Evolutionary conservation across 139 green algal species (phyloP), one percentile per base, ranked within the genome.

Genomic region (Chlamydomonas sp.): DNA sequence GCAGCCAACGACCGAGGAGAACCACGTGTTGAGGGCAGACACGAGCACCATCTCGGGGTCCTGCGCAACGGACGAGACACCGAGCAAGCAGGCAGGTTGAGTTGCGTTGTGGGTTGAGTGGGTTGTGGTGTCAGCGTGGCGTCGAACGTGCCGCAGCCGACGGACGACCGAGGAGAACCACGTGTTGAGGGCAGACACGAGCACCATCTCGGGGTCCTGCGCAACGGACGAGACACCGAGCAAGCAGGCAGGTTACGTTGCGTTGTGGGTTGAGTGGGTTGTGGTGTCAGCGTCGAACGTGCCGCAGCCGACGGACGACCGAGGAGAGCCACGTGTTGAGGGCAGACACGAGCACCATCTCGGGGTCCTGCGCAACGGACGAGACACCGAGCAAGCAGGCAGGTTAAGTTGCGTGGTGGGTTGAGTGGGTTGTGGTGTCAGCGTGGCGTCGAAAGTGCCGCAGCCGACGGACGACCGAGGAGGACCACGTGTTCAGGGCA

Each of bases 401-500:
- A n/a, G n/a, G n/a, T n/a, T 87, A 75, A 33, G 62, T n/a, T n/a
- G n/a, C n/a, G n/a, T n/a, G 72, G 28, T 16, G 61, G 58, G 30
- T 31, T 26, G 34, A 28, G 30, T 16, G 16, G 49, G 20, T 5
- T 24, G 33, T 10, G 4, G 48, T 3, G 48, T 24, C 6, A 26
- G 48, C 29, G 48, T 26, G 3, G 95, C 95, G 73, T 99, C 95
- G 90, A 99, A 99, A 0, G 84, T 95, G 13, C 92, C 84, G 38
- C 81, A 89, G 5, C 73, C 76, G n/a, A 97, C 59, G 34, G 3
- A 4, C 48, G n/a, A 99, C 79, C 26, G 67, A 87, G 5, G 84
- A 88, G 72, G 95, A 92, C 94, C 95, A 99, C 0, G 87, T 90
- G 83, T 99, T 99, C 39, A 99, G 86, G 1, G 93, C 95, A 36